phyloP scores from a whole-genome alignment of 2,329 filamentous ascomycete species.

The Aphanoascus verrucosus region DNA sequence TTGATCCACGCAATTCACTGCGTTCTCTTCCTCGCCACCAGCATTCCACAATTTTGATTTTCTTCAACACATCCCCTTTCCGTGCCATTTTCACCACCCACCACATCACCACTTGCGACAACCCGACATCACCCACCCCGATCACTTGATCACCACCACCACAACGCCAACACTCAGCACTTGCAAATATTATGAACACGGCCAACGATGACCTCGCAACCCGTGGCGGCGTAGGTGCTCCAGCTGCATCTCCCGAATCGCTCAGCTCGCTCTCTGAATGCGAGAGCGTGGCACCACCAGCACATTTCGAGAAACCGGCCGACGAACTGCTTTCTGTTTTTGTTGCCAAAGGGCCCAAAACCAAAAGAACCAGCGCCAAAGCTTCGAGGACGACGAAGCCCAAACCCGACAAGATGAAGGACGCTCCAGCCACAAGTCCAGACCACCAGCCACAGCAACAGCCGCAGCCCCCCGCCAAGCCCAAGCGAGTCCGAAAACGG shows the following conservation, averaged over 20 bases:
- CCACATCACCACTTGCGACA: not conserved
- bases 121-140: not conserved
- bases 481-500: slow-evolving; percentile 30
- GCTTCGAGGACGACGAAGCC: slow-evolving; percentile 7
- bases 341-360: not conserved
- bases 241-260: slow-evolving; percentile 3
- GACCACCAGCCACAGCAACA: slow-evolving; percentile 10
- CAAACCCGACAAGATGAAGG: slow-evolving; percentile 11
- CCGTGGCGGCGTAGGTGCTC: not conserved
- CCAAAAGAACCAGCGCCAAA: slow-evolving; percentile 1
- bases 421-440: slow-evolving; percentile 14
- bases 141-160: slow-evolving; percentile 3
- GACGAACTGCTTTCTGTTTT: not conserved
- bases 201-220: not conserved
- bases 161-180: slow-evolving; percentile 1
- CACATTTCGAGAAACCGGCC: slow-evolving; percentile 1
- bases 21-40: slow-evolving; percentile 14
- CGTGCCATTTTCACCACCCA: not conserved
- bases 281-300: slow-evolving; percentile 14
- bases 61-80: slow-evolving; percentile 11
- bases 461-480: slow-evolving; percentile 13
- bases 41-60: slow-evolving; percentile 15
- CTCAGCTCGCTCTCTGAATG: slow-evolving; percentile 12
- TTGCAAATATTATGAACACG: not conserved
- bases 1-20: slow-evolving; percentile 9